Evolutionary conservation across 768 basidiomycete genomes (phyloP), one percentile per base, ranked within the genome.

Genomic region (Xerocomus potaroensis): DNA sequence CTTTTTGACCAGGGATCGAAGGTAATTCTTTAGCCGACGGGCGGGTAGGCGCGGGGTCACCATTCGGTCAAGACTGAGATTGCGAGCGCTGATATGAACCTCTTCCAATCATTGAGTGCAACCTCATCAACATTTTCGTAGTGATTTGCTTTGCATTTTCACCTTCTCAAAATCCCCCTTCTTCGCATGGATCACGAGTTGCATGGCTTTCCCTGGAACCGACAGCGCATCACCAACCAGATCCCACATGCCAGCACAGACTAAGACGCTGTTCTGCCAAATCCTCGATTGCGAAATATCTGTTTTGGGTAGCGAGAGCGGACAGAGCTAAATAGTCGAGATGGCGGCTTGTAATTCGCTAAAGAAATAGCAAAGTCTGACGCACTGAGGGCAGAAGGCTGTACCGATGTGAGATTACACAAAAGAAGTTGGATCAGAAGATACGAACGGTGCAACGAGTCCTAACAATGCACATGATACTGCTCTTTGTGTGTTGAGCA

Each of bases 401-500:
- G 55, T 1, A 54, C 23, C 4, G 61, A 61, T 43, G 69, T 70
- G 23, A 75, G 59, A 11, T 73, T 87, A 85, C 5, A 76, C 55
- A 32, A 76, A 55, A 23, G 79, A 74, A 5, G 79, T 76, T 1
- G 80, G 73, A 50, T 81, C 76, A 9, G 69, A 63, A 3, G 74
- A 64, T 15, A 61, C 38, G 31, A 76, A 59, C n/a, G 76, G 75
- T 3, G 68, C 60, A 18, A 82, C 58, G 8, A 83, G 71, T 27
- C 78, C 76, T 31, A 88, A 65, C 14, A 78, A 69, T 11, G 74
- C 78, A 31, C 80, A 80, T 0, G 82, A 78, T 50, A 77, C 77
- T 61, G 82, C 85, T 5, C 70, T 74, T 29, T 76, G 79, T 4
- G 83, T 78, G 15, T 83, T 81, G 27, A 87, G 75, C 31, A 80